phyloP scores from a whole-genome alignment of 345 rosid species.

The Eucalyptus globulus region DNA sequence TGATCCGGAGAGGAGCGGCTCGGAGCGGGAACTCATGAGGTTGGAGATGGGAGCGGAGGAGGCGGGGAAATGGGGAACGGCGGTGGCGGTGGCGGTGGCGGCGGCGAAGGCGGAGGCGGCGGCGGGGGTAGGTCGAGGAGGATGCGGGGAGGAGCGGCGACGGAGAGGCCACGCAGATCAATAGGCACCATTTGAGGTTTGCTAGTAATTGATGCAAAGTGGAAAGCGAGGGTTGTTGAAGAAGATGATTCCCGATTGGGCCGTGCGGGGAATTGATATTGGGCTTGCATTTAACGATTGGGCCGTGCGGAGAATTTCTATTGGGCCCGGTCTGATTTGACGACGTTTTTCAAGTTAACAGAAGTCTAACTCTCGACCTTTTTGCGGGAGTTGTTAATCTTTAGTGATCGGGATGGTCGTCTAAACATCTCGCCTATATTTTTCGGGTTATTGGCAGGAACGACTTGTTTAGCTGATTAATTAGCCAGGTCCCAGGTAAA shows the following conservation, averaged over 20 bases:
- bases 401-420: not conserved
- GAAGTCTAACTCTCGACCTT: not conserved
- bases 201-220: not conserved
- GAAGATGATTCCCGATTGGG: not conserved
- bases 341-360: not conserved
- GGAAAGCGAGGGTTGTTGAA: not conserved
- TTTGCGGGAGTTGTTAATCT: not conserved
- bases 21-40: not conserved
- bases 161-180: not conserved
- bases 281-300: not conserved
- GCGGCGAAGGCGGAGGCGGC: not conserved
- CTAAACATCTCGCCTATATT: not conserved
- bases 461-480: fast-evolving
- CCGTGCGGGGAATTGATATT: not conserved
- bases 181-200: not conserved
- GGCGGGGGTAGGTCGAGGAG: not conserved
- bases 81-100: not conserved
- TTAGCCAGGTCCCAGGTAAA: not conserved
- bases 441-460: not conserved
- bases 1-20: not conserved
- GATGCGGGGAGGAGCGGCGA: not conserved
- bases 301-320: not conserved
- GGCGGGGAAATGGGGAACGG: not conserved
- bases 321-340: not conserved
- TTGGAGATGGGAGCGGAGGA: not conserved